Evolutionary conservation across 345 rosid genomes (phyloP), one percentile per base, ranked within the genome.

Genomic region (Pistacia atlantica): DNA sequence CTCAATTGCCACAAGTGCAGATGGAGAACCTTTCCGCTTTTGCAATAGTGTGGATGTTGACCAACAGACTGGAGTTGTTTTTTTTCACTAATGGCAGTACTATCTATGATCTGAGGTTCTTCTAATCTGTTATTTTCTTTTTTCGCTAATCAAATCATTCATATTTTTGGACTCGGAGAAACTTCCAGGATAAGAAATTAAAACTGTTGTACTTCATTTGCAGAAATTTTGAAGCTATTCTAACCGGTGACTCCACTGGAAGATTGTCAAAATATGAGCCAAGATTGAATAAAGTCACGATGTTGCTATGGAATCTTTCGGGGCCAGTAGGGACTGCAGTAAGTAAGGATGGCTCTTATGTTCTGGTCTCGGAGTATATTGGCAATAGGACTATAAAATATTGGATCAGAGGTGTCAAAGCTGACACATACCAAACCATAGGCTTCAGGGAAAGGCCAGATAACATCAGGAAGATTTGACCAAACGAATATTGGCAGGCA

Each of bases 371-470:
- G 0, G 76, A 76, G 75, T 28, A 20, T 65, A 13, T 63, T 0
- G 57, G 11, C 6, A 49, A 73, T 31, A 68, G 67, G 64, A 72
- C 58, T 51, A 9, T 4, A 5, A 76, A 60, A 18, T 76, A 38
- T 31, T 76, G 80, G 78, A 75, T 79, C 20, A 38, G 18, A 3
- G 85, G 80, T 33, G 69, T 69, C 2, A 22, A 25, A 33, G 76
- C 80, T 0, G 60, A 55, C 18, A 68, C 74, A 8, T 35, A 54
- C 17, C 72, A 83, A 22, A 45, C 65, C 18, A 1, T 65, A 14
- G 73, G 38, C 25, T 37, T 18, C 37, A 20, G 8, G 14, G 63
- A 9, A 11, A 11, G 20, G 18, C 85, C 80, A 3, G 76, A 63
- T 8, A 79, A 82, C 65, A 64, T 82, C 42, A 82, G 71, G 54